phyloP scores from a whole-genome alignment of 2,329 filamentous ascomycete species.

The Talaromyces funiculosus region DNA sequence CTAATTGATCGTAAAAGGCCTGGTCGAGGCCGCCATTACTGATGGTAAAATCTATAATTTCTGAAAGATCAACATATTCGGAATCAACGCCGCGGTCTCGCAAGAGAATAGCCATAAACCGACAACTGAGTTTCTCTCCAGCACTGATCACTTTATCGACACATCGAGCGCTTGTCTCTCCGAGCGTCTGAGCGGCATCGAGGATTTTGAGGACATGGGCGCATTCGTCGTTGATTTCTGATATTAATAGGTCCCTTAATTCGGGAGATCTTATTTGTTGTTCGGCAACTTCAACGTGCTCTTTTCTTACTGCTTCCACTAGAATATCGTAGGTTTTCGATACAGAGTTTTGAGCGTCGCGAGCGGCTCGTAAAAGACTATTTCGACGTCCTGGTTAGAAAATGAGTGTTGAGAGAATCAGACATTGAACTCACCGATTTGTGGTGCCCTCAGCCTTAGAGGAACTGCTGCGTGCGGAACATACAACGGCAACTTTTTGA shows the following conservation, averaged over 20 bases:
- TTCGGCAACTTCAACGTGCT: conserved; percentile 71
- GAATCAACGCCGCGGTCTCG: conserved; percentile 76
- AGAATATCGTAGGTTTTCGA: conserved; percentile 62
- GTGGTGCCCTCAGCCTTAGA: conserved; percentile 95
- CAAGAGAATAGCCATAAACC: conserved; percentile 80
- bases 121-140: conserved; percentile 91
- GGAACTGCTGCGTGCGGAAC: conserved; percentile 88
- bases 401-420: neutral
- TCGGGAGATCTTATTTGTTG: conserved; percentile 54
- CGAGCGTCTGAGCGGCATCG: conserved; percentile 55
- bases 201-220: conserved; percentile 70
- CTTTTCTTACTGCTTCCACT: conserved; percentile 72
- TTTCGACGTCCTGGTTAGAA: neutral
- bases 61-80: conserved; percentile 83
- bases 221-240: conserved; percentile 72
- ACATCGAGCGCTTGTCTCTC: conserved; percentile 69
- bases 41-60: conserved; percentile 63
- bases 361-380: conserved; percentile 45
- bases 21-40: conserved; percentile 55
- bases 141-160: conserved; percentile 89
- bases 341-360: conserved; percentile 44
- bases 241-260: conserved; percentile 55
- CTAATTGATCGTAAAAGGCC: conserved; percentile 63
- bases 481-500: conserved; percentile 83
- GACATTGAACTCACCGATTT: conserved; percentile 63